Conservation (phyloP, 108 stramenopile genomes). For the Pseudonitzschia multiseries region DNA sequence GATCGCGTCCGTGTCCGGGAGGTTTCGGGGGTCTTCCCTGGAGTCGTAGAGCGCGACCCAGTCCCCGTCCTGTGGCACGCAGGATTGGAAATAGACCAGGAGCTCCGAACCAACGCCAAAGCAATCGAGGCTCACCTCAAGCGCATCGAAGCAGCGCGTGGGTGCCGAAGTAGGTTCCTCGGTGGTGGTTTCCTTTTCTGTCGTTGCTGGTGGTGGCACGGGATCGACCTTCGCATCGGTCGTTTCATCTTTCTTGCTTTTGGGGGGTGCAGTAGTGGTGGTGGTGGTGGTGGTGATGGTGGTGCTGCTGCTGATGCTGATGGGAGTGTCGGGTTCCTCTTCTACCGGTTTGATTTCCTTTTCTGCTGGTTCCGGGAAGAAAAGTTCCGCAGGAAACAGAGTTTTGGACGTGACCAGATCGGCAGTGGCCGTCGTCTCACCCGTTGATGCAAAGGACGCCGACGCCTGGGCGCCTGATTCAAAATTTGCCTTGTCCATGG, state of each 20-base stretch:
- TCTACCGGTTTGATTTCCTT: no score
- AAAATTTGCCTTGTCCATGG: neutral
- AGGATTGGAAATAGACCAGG: slow-evolving; percentile 12
- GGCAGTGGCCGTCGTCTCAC: neutral
- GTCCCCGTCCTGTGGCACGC: slow-evolving; percentile 26
- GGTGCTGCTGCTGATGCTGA: no score
- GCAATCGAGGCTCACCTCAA: slow-evolving; percentile 11
- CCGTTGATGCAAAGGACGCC: neutral
- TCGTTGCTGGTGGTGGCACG: neutral
- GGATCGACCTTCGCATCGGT: neutral
- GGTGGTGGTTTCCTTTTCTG: neutral
- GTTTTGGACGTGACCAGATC: neutral
- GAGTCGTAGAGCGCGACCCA: slow-evolving; percentile 36
- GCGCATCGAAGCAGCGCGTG: neutral
- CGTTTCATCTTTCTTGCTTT: no score
- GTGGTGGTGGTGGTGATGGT: no score
- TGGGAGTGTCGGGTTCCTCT: no score
- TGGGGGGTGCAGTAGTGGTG: no score
- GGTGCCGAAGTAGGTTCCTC: neutral
- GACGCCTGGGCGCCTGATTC: neutral
- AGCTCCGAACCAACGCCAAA: slow-evolving; percentile 13
- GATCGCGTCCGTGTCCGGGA: slow-evolving; percentile 9
- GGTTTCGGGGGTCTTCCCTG: slow-evolving; percentile 12
- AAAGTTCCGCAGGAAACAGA: neutral
- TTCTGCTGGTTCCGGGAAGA: no score